These are phyloP conservation scores for Truncatella angustata DNA, from an alignment of 2,329 filamentous ascomycete genomes.

Conservation along the genomic window DNA sequence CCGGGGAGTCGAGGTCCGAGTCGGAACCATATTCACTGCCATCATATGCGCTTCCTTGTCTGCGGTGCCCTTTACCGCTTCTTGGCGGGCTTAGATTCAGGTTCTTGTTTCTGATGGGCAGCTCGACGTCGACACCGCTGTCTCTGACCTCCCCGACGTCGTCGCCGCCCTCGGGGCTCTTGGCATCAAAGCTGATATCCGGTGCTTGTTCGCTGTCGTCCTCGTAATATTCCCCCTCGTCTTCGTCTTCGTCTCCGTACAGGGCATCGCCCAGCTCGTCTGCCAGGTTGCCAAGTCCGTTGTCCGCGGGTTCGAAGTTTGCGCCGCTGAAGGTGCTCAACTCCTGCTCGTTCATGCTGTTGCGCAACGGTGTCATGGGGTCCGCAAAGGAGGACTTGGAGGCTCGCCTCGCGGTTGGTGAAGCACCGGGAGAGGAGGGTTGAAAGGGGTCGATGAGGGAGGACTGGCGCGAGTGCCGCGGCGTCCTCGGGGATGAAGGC, in stretches of 20 bases:
- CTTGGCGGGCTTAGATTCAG: slow-evolving; percentile 45
- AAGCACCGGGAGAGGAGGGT: slow-evolving; percentile 37
- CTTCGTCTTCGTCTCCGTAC: slow-evolving; percentile 63
- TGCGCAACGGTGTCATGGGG: slow-evolving; percentile 45
- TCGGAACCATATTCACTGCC: slow-evolving; percentile 74
- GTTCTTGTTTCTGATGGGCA: slow-evolving; percentile 29
- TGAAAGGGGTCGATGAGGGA: slow-evolving; percentile 49
- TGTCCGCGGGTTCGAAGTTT: slow-evolving; percentile 38
- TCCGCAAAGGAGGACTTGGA: slow-evolving; percentile 53
- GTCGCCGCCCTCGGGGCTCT: slow-evolving; percentile 23
- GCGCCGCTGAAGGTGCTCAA: slow-evolving; percentile 43
- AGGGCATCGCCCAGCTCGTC: slow-evolving; percentile 78
- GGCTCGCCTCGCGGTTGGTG: slow-evolving; percentile 43
- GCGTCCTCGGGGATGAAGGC: slow-evolving; percentile 51
- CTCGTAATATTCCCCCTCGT: slow-evolving; percentile 52
- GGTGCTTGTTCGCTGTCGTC: slow-evolving; percentile 37
- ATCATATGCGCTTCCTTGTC: slow-evolving; percentile 61
- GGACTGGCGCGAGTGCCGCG: slow-evolving; percentile 57
- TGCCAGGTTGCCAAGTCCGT: slow-evolving; percentile 73
- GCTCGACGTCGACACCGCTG: slow-evolving; percentile 41
- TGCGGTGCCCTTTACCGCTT: slow-evolving; percentile 46
- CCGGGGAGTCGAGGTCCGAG: slow-evolving; percentile 67
- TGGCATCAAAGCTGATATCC: slow-evolving; percentile 36
- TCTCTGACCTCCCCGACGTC: slow-evolving; percentile 33
- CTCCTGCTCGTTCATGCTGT: slow-evolving; percentile 47